Percentiles rank a stretch among this genome's conserved stretches.
Evolutionary conservation across 2,329 filamentous ascomycete species (phyloP).

Genomic region (Pseudogymnoascus sp.): DNA sequence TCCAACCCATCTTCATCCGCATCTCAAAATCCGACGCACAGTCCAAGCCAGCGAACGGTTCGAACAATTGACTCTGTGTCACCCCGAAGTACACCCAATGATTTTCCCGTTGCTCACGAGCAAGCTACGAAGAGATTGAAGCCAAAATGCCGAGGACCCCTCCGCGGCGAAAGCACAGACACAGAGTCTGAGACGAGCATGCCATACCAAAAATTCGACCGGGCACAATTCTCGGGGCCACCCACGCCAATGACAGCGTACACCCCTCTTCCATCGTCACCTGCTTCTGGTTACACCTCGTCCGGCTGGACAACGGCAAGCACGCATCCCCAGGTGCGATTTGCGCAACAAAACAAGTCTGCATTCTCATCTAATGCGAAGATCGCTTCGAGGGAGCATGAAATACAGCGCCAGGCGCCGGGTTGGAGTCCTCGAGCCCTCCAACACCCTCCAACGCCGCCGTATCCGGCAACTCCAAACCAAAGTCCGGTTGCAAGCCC

Average conservation of each 20-base stretch:
- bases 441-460: not conserved
- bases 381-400: not conserved
- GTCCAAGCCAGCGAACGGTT: not conserved
- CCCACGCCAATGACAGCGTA: not conserved
- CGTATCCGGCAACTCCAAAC: not conserved
- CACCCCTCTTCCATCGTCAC: not conserved
- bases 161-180: slow-evolving; percentile 34
- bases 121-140: slow-evolving; percentile 17
- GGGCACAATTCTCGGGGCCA: not conserved
- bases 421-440: not conserved
- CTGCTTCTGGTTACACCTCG: not conserved
- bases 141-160: slow-evolving; percentile 13
- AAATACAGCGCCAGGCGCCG: not conserved
- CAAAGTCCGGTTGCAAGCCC: slow-evolving; percentile 29
- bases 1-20: slow-evolving; percentile 12
- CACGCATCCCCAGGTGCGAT: not conserved
- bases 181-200: slow-evolving; percentile 31
- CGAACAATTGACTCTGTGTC: slow-evolving; percentile 2
- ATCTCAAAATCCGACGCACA: slow-evolving; percentile 17
- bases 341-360: not conserved
- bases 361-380: not conserved
- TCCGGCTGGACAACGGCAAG: not conserved
- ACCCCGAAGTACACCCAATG: not conserved
- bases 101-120: slow-evolving; percentile 25
- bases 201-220: not conserved